Evolutionary conservation across 805 yeast genomes (phyloP).

Genomic region (Naumovozyma dairenensis): DNA sequence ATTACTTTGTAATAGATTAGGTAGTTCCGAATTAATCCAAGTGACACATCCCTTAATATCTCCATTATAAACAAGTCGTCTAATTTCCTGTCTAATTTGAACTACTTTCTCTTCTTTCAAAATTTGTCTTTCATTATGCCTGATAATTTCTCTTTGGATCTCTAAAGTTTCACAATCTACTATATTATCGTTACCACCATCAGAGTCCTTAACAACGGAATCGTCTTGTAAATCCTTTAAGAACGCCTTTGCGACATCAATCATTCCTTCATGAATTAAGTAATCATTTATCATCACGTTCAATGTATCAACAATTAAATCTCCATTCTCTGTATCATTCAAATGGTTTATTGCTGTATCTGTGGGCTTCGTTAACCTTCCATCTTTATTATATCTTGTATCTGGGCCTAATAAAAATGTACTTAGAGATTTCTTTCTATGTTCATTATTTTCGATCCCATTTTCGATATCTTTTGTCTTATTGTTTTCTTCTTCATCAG

Average conservation of each 20-base stretch:
- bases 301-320: conserved; percentile 21
- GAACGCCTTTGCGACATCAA: conserved; percentile 44
- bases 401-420: conserved; percentile 14
- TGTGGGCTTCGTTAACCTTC: conserved; percentile 15
- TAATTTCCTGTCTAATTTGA: conserved; percentile 37
- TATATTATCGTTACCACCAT: conserved; percentile 11
- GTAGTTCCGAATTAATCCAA: conserved; percentile 26
- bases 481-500: conserved; percentile 8
- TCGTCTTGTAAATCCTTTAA: conserved; percentile 35
- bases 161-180: too few relatives aligned
- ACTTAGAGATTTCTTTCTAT: not conserved
- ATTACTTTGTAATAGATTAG: conserved; percentile 17
- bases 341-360: conserved; percentile 15
- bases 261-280: conserved; percentile 49
- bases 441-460: conserved; percentile 4
- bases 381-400: conserved; percentile 9
- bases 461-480: conserved; percentile 5
- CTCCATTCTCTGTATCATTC: conserved; percentile 18
- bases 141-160: conserved; percentile 12
- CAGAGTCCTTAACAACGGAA: conserved; percentile 10
- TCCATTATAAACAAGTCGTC: conserved; percentile 34
- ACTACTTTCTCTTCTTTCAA: conserved; percentile 30
- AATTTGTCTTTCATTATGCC: conserved; percentile 25
- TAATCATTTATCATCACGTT: conserved; percentile 32
- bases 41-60: conserved; percentile 37